A percentile compares a stretch with the other conserved stretches of the same genome.
phyloP scores from a whole-genome alignment of 2,329 filamentous ascomycete genomes.

The Graphium sp. region DNA sequence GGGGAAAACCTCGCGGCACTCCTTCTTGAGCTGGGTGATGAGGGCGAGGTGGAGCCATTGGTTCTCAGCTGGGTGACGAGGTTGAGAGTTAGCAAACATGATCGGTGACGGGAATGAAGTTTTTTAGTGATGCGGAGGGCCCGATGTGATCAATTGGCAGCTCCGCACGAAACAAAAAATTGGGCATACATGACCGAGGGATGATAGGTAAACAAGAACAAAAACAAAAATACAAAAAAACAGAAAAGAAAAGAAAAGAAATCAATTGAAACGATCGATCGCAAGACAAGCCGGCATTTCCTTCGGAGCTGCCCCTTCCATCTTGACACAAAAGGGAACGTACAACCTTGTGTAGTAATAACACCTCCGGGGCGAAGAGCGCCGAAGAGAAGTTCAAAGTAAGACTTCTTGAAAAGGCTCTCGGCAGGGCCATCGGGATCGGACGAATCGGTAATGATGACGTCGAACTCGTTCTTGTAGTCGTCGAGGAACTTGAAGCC shows the following conservation, averaged over 20 bases:
- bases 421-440: conserved; percentile 95
- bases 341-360: conserved; percentile 99
- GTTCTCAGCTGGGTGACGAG: conserved; percentile 75
- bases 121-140: no score
- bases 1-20: conserved; percentile 94
- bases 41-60: conserved; percentile 95
- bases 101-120: no score
- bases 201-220: background rate
- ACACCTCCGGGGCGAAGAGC: conserved; percentile 91
- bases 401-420: conserved; percentile 94
- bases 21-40: conserved; percentile 90
- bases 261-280: conserved; percentile 2
- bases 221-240: conserved; percentile 4
- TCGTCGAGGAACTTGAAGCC: conserved; percentile 98
- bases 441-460: conserved; percentile 98
- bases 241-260: conserved; percentile 6
- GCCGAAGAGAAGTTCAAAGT: conserved; percentile 85
- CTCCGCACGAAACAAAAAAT: no score
- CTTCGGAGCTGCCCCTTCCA: conserved; percentile 3
- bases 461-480: conserved; percentile 94
- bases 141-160: no score
- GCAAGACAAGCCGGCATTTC: background rate
- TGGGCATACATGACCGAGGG: background rate
- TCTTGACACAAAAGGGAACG: conserved; percentile 49
- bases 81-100: background rate